A percentile compares a stretch with the other conserved stretches of the same genome.
Evolutionary conservation across 495 filamentous ascomycete genomes (phyloP).

Genomic region (Lophiotrema nucula): DNA sequence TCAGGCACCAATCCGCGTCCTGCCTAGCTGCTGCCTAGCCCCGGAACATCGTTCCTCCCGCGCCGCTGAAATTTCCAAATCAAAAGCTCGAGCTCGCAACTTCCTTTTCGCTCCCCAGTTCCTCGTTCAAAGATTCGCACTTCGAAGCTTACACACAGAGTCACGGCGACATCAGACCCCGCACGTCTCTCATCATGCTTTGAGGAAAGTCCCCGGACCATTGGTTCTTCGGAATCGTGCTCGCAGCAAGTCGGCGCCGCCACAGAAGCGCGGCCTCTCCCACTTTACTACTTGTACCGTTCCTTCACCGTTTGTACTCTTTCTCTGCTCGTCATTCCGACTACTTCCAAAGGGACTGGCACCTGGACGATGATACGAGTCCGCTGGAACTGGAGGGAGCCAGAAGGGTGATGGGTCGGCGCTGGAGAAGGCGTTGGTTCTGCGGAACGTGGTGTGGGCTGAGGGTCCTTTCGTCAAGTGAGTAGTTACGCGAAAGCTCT

Average conservation of each 20-base stretch:
- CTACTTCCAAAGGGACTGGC: conserved; percentile 39
- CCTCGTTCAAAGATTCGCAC: conserved; percentile 99
- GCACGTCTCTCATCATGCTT: conserved; percentile 60
- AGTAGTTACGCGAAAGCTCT: conserved; percentile 97
- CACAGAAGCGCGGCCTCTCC: conserved; percentile 90
- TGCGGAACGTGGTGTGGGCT: conserved; percentile 32
- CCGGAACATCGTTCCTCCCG: conserved; percentile 5
- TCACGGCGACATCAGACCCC: no score
- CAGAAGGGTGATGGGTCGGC: conserved; percentile 33
- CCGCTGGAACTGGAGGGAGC: conserved; percentile 53
- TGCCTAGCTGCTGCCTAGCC: conserved; percentile 28
- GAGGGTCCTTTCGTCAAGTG: conserved; percentile 80
- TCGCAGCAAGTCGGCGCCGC: conserved; percentile 89
- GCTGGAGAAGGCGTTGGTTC: conserved; percentile 44
- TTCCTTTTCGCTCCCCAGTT: conserved; percentile 52
- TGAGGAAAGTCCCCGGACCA: conserved; percentile 99
- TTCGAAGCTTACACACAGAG: conserved; percentile 98
- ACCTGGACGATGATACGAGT: conserved; percentile 87
- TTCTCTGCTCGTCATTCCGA: conserved; percentile 23
- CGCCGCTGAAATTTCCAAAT: conserved; percentile 2
- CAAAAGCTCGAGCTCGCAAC: conserved; percentile 34
- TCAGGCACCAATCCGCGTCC: conserved; percentile 15
- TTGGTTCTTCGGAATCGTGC: conserved; percentile 52
- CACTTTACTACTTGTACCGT: conserved; percentile 25
- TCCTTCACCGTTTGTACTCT: conserved; percentile 48